Percentiles rank a stretch among this genome's conserved stretches.
These are phyloP conservation scores for Heritiera littoralis DNA, from an alignment of 345 rosid genomes.

Conservation along the genomic window DNA sequence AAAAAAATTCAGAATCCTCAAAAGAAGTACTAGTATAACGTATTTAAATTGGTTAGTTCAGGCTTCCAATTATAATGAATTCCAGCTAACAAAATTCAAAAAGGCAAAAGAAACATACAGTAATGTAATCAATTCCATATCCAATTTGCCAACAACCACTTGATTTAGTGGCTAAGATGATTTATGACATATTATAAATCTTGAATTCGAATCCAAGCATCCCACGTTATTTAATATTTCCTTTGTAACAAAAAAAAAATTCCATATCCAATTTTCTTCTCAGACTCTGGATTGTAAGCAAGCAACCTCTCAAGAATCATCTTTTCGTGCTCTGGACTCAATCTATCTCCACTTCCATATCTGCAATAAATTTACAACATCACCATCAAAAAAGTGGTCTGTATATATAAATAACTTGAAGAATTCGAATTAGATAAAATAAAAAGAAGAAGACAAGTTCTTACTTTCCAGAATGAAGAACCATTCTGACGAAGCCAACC, in stretches of 20 bases:
- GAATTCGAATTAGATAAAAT: slow-evolving; percentile 9
- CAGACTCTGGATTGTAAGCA: slow-evolving; percentile 78
- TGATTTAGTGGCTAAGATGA: no score
- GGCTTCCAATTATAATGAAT: neutral
- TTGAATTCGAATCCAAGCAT: no score
- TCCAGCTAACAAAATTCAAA: neutral
- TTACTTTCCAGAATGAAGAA: slow-evolving; percentile 84
- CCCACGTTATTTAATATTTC: no score
- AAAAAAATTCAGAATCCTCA: neutral
- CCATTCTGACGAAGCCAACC: slow-evolving; percentile 89
- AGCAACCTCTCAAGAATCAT: slow-evolving; percentile 73
- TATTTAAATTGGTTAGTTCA: neutral
- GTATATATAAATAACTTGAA: no score
- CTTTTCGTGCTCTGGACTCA: slow-evolving; percentile 74
- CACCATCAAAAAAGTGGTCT: neutral
- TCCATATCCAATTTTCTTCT: slow-evolving; percentile 70
- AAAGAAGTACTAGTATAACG: neutral
- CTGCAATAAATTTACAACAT: slow-evolving; percentile 38
- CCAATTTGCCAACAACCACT: no score
- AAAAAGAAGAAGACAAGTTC: slow-evolving; percentile 6
- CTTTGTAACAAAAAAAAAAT: no score
- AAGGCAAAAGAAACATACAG: slow-evolving; percentile 46
- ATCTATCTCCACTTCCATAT: slow-evolving; percentile 66
- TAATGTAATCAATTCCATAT: slow-evolving; percentile 71
- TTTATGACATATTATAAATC: no score